Base-by-base conservation (phyloP, 345 rosid species). In the Triadica sebifera region DNA sequence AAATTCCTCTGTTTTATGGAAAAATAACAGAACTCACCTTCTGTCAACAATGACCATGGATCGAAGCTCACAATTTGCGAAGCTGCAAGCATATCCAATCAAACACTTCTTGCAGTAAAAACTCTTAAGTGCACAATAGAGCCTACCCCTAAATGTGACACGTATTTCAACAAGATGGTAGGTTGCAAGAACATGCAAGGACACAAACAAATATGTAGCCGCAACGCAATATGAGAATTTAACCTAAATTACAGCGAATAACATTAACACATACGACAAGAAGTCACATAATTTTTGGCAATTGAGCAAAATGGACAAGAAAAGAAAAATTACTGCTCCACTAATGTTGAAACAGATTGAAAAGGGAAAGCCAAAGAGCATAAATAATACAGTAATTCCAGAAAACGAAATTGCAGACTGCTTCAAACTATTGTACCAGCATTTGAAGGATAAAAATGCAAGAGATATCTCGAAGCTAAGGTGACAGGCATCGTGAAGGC, bases 21-120 rank as follows among this genome's bases (percentile, higher is more conserved):
- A 7, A 20, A 37, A 29, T 37, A 20, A 73, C 59, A 20, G 62
- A 76, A 29, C 84, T 82, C 76, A 91, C 97, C 92, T 84, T 83
- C 80, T 90, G 78, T 95, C 96, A 1, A 87, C 89, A 56, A 95
- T 87, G 81, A 93, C 87, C 94, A 91, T 86, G 59, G 99, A 93
- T 51, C 99, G 93, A 49, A 93, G 96, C 87, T 95, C 99, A n/a
- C 98, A 93, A 67, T 93, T 95, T 16, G 97, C 87, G 82, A 90
- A 95, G 83, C 99, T 95, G 96, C 78, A 75, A 59, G 53, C 24
- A 56, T 20, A 50, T 25, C 17, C 12, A 17, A 43, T 43, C 50
- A 43, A 76, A 73, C 65, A 79, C 61, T 77, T 57, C 55, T 75
- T 43, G 4, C 59, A 20, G 47, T 53, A 45, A 67, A 65, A 24